Evolutionary conservation across 2,329 filamentous ascomycete genomes (phyloP).

Genomic region (Fusarium albidum): DNA sequence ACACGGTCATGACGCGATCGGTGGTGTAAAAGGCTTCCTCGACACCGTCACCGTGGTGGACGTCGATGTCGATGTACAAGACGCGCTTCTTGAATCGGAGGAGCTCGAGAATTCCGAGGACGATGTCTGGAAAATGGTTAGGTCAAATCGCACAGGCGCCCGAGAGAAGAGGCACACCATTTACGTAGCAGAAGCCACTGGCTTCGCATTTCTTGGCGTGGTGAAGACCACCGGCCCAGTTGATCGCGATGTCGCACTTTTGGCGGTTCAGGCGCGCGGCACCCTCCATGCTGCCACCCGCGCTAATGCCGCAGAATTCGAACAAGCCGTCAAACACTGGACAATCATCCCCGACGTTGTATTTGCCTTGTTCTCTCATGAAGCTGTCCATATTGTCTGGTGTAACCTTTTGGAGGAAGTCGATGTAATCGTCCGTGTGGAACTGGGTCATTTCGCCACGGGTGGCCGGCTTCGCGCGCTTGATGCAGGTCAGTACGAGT

Average conservation of each 20-base stretch:
- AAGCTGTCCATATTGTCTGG: conserved; percentile 98
- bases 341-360: conserved; percentile 96
- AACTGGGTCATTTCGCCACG: conserved; percentile 93
- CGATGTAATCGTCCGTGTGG: conserved; percentile 94
- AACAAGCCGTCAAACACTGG: conserved; percentile 98
- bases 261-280: conserved; percentile 88
- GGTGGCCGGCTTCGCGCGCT: conserved; percentile 87
- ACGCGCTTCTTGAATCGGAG: conserved; percentile 91
- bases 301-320: conserved; percentile 94
- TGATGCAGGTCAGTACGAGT: conserved; percentile 43
- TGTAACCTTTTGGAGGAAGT: conserved; percentile 93
- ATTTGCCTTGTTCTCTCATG: conserved; percentile 88
- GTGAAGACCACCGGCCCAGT: conserved; percentile 97
- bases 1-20: conserved; percentile 91
- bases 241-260: conserved; percentile 96
- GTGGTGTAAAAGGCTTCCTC: conserved; percentile 95
- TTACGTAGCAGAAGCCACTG: conserved; percentile 98
- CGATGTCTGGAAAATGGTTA: conserved; percentile 73
- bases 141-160: background rate
- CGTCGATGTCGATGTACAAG: conserved; percentile 97
- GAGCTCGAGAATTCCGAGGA: conserved; percentile 92
- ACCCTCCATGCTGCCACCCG: conserved; percentile 92
- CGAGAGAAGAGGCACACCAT: conserved; percentile 67
- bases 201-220: conserved; percentile 98
- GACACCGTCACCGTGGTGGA: conserved; percentile 92